These are phyloP conservation scores for Favolaschia claudopus DNA, from an alignment of 768 basidiomycete genomes.

Conservation along the genomic window DNA sequence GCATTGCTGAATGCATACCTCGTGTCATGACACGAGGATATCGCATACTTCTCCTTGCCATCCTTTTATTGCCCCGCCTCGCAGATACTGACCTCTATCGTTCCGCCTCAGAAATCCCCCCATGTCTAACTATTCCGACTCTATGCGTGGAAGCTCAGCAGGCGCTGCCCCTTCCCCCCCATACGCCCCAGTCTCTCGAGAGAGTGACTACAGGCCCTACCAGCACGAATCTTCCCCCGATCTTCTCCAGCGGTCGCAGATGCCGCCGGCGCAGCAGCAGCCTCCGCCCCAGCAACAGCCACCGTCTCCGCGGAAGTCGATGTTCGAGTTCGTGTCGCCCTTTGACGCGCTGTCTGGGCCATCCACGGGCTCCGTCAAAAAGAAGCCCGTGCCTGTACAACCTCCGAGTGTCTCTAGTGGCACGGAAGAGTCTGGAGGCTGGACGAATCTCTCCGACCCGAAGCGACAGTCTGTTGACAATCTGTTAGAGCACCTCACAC, in stretches of 20 bases:
- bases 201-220: conserved; percentile 56
- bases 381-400: conserved; percentile 70
- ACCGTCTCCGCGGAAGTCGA: conserved; percentile 76
- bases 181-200: conserved; percentile 50
- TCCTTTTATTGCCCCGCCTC: conserved; percentile 31
- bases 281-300: conserved; percentile 58
- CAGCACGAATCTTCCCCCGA: conserved; percentile 52
- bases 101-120: conserved; percentile 51
- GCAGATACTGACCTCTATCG: conserved; percentile 24
- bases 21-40: conserved; percentile 36
- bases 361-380: conserved; percentile 60
- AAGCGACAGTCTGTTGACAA: conserved; percentile 88
- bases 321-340: conserved; percentile 87
- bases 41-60: conserved; percentile 35
- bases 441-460: conserved; percentile 63
- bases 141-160: conserved; percentile 46
- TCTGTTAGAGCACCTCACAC: conserved; percentile 75
- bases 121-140: conserved; percentile 59
- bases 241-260: conserved; percentile 46
- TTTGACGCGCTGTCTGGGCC: conserved; percentile 78
- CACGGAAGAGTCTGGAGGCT: conserved; percentile 65
- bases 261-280: conserved; percentile 35
- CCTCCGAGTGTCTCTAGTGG: conserved; percentile 49
- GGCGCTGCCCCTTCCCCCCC: conserved; percentile 55
- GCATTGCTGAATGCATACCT: conserved; percentile 31